Evolutionary conservation across 306 rosid genomes (phyloP).

Genomic region (Sphenostylis stenocarpa): DNA sequence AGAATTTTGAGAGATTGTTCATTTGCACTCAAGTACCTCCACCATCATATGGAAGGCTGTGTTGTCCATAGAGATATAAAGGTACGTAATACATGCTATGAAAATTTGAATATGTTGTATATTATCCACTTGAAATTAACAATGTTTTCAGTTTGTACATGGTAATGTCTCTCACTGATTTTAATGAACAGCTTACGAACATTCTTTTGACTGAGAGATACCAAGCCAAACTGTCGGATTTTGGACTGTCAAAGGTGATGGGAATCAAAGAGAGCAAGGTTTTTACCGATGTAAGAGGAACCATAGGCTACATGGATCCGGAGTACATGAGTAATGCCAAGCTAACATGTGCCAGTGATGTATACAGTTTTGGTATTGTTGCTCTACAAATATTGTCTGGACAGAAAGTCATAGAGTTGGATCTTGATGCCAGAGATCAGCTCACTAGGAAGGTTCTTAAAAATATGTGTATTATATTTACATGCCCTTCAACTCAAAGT

Average conservation of each 20-base stretch:
- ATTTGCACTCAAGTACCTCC: conserved; percentile 74
- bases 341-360: conserved; percentile 81
- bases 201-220: conserved; percentile 66
- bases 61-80: conserved; percentile 93
- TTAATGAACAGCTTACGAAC: conserved; percentile 67
- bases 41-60: conserved; percentile 73
- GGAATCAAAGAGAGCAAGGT: conserved; percentile 77
- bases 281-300: conserved; percentile 85
- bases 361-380: conserved; percentile 86
- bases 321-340: conserved; percentile 93
- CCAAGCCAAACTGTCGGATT: conserved; percentile 87
- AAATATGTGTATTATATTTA: neutral
- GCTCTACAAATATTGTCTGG: conserved; percentile 80
- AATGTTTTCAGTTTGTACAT: neutral
- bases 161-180: neutral
- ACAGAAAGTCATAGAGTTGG: conserved; percentile 76
- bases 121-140: neutral
- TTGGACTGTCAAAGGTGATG: conserved; percentile 79
- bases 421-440: conserved; percentile 84
- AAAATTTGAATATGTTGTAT: neutral
- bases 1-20: conserved; percentile 80
- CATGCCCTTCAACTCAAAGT: neutral
- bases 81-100: conserved; percentile 37
- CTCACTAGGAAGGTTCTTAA: conserved; percentile 72
- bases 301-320: conserved; percentile 95